Evolutionary conservation across 2,329 filamentous ascomycete species (phyloP).

Genomic region (Tolypocladium sp.): DNA sequence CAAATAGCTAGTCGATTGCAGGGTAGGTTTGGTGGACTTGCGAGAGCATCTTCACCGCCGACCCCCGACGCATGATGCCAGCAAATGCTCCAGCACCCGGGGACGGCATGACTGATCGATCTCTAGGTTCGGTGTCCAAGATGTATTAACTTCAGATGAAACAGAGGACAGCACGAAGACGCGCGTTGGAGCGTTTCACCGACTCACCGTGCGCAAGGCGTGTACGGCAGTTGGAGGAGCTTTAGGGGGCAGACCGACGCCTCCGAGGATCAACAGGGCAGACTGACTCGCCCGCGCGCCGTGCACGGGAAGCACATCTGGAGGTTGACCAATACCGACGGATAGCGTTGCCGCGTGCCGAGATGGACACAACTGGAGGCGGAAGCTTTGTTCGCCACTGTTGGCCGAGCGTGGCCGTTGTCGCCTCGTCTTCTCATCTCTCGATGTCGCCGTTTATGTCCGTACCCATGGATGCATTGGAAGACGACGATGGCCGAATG

Average conservation of each 20-base stretch:
- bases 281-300: neutral
- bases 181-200: neutral
- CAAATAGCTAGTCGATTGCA: no score
- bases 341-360: neutral
- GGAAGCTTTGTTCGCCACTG: neutral
- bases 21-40: no score
- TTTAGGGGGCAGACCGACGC: neutral
- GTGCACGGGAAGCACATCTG: neutral
- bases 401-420: neutral
- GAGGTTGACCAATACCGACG: neutral
- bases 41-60: no score
- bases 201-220: neutral
- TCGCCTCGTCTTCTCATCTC: neutral
- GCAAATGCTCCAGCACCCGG: no score
- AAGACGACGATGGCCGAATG: neutral
- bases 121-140: neutral
- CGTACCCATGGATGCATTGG: neutral
- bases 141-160: neutral
- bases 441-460: neutral
- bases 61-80: no score
- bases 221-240: neutral
- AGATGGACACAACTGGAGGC: neutral
- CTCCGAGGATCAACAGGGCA: neutral
- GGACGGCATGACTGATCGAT: neutral
- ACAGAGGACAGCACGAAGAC: neutral